Base-by-base conservation (phyloP, 257 asterid species). In the Solanum etuberosum region DNA sequence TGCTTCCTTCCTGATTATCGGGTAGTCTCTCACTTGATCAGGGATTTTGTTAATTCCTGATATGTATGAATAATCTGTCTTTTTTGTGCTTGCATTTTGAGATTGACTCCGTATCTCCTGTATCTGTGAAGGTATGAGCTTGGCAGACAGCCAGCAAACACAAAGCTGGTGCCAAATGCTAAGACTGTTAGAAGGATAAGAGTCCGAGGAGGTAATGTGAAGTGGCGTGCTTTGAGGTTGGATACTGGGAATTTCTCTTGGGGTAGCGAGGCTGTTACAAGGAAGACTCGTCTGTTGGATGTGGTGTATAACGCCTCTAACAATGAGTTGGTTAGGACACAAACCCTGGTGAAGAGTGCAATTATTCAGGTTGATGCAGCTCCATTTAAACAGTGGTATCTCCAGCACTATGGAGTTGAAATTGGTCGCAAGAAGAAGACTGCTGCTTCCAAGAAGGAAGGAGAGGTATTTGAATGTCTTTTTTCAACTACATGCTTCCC, bases 161-260 rank as follows among this genome's bases (percentile, higher is more conserved):
- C 92, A 15, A 91, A 90, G 87, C 77, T 90, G 86, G 85, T 48
- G 21, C 88, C 91, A 25, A 91, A 89, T 68, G 84, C 89, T 63
- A 91, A 91, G 86, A 91, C 91, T 23, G 92, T 90, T 32, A 85
- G 92, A 21, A 84, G 91, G 42, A 86, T 89, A 23, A 85, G 91
- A 63, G 92, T 90, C 76, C 88, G 93, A 31, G 90, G 92, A n/a
- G 93, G 94, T 16, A 91, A 92, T 83, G 91, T 91, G 82, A 92
- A 92, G 90, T 91, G 94, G 94, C 91, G 92, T 54, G 94, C 94
- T 27, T 74, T 91, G 92, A 87, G 94, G 85, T 86, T 92, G 87
- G 94, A 92, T 40, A 92, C 94, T 2, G 94, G 94, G 18, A 92
- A 92, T 88, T 92, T 83, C 88, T 92, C 94, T 13, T 92, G 93